Base-by-base conservation (phyloP, 2,329 filamentous ascomycete genomes). In the Apiospora rasikravindrae region DNA sequence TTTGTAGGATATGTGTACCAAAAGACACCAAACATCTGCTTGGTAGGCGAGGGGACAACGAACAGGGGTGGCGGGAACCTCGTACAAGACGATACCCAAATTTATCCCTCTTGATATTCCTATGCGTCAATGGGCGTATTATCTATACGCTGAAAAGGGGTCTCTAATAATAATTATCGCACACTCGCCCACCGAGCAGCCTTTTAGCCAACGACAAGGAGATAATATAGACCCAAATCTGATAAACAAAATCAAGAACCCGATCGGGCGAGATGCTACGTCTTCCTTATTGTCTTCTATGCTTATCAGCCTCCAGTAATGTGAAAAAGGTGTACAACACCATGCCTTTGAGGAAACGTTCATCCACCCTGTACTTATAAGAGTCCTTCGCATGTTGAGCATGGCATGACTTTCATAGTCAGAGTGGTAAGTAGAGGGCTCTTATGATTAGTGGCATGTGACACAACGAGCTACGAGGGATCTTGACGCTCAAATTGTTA, bases 1-100 rank as follows among this genome's bases (percentile, higher is more conserved):
- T 22, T 37, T 61, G 53, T 61, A 61, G 53, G 53, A 61, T 61
- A 61, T 37, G 53, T 61, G 26, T 37, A 61, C 53, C 16, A 61
- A 61, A 33, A 33, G 29, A 37, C 53, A n/a, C 29, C 53, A 7
- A n/a, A 37, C 51, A 22, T 16, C 26, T 33, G 26, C 16, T 57
- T 57, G 16, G 16, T 57, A 57, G 51, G 26, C 26, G 51, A 57
- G 14, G 8, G 14, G 26, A 57, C 29, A 26, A 13, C 51, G n/a
- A 33, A 33, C 6, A 19, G 14, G 26, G 26, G 14, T 16, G 8
- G 7, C 14, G 11, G 49, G 49, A 29, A 24, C 24, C 24, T 53
- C 49, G 11, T 53, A 16, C 2, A 57, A 33, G 51, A 6, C 10
- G 51, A 57, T 57, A 57, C 51, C 26, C 14, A 19, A 33, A 33